Base-by-base conservation (phyloP, 2,329 filamentous ascomycete genomes). In the Diaporthe sp. region DNA sequence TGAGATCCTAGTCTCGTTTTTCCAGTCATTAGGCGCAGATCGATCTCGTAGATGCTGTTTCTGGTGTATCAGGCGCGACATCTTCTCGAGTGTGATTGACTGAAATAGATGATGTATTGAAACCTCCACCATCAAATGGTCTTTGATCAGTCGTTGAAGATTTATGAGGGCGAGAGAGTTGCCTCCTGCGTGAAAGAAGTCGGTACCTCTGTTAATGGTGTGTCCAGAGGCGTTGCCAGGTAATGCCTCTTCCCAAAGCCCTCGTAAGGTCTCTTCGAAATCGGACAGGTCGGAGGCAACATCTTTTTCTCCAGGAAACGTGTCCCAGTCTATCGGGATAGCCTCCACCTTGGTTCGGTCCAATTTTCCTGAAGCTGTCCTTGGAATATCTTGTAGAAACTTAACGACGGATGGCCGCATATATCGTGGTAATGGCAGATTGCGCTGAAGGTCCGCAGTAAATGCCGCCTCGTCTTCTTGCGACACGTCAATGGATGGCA, bases 151-250 rank as follows among this genome's bases (percentile, higher is more conserved):
- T 0, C 76, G 69, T 70, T 85, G 83, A 0, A 90, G 82, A 4
- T 80, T 76, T 15, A 87, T 77, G 1, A 86, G 75, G 0, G 85
- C 78, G 4, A 87, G 73, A 0, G 85, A 87, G 67, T 80, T 85
- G 10, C 85, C 86, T 3, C 86, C 86, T 2, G 83, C 76, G 4
- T 77, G 75, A 78, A 87, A 87, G 77, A 88, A 87, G 78, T 85
- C 81, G 0, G 84, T 79, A 2, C 74, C 55, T 0, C 68, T 25
- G 0, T 71, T 45, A 15, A 80, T 78, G 6, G 66, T 28, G 19
- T 45, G 35, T 50, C 22, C 45, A 2, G 68, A 40, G 28, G 76
- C 69, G 0, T 74, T 76, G 10, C 76, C 69, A 67, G 80, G 79
- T 2, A 83, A 69, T 9, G 78, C 75, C 12, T 74, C 75, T 1